Base-by-base conservation (phyloP, 139 green algal species). In the Gonium pectorale region DNA sequence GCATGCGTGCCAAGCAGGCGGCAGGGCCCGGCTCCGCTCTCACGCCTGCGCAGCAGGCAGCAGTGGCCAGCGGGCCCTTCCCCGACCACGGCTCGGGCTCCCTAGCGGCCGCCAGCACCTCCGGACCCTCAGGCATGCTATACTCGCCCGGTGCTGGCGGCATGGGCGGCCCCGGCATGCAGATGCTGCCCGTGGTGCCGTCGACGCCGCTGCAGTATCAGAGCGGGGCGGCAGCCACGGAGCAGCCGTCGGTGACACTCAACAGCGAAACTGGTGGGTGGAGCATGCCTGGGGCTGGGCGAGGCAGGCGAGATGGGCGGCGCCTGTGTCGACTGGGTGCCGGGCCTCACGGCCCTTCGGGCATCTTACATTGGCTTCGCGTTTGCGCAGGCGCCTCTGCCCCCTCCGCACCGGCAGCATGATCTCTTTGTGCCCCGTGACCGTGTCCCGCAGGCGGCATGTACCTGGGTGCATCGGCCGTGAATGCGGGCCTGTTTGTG, bases 1-100 rank as follows among this genome's bases (percentile, higher is more conserved):
- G 80, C 59, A 86, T 90, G 66, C 51, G 52, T 26, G 35, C 52
- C 59, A 87, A 87, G 73, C 63, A 86, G 15, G 21, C 35, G 3
- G 35, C 37, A 29, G 43, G 35, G 21, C n/a, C 49, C 9, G 15
- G 8, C 31, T 33, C 71, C 49, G 29, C 29, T 6, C 38, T 27
- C 40, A 33, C 67, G 41, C 40, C 17, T 31, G n/a, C n/a, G n/a
- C n/a, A n/a, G n/a, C 67, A 46, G 38, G 38, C 9, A 2, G 27
- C 67, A 11, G 17, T 17, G 8, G 22, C 54, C 67, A 74, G 67
- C 41, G 67, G 67, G 17, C 54, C 67, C 17, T 40, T 74, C 40
- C 7, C 40, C 40, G 56, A 35, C 19, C 56, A 17, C 15, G 22
- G 22, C 21, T 9, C 31, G 56, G 21, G 40, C 37, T 3, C 8